phyloP scores from a whole-genome alignment of 1,139 yeast genomes.

The Candida frijolesensis region DNA sequence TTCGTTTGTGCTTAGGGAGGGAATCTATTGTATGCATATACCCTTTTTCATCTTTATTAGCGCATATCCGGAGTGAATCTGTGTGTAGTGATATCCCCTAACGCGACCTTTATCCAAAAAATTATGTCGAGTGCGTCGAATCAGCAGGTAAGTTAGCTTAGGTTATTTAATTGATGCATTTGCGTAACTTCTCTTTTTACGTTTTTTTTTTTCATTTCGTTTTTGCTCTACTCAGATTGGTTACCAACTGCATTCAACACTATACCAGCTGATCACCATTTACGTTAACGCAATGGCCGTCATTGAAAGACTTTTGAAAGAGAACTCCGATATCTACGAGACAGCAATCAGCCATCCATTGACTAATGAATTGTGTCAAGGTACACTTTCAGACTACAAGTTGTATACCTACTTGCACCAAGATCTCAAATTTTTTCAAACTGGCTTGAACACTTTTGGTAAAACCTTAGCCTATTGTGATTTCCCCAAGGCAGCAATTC shows the following conservation, averaged over 20 bases:
- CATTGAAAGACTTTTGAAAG: conserved; percentile 22
- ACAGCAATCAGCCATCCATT: conserved; percentile 44
- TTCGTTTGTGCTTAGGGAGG: too few species aligned
- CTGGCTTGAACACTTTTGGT: conserved; percentile 46
- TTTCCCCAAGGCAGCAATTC: conserved; percentile 33
- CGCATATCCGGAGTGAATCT: neutral
- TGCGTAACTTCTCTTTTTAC: neutral
- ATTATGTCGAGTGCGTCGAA: neutral
- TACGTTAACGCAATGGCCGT: neutral
- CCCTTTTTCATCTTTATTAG: neutral
- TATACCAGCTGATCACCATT: neutral
- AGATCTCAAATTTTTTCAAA: conserved; percentile 50
- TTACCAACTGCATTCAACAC: too few species aligned
- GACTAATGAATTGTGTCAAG: conserved; percentile 49
- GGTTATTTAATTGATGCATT: neutral
- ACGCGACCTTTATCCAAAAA: neutral
- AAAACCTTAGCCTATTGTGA: conserved; percentile 49
- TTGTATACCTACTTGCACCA: conserved; percentile 50
- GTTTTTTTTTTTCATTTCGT: too few species aligned
- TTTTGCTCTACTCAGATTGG: too few species aligned
- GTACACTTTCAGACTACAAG: conserved; percentile 43
- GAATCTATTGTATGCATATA: neutral
- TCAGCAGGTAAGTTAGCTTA: neutral
- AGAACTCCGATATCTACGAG: conserved; percentile 23
- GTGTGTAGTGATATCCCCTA: neutral